Base-by-base conservation (phyloP, 371 early-diverging fungal genomes). In the Choanephora cucurbitarum region DNA sequence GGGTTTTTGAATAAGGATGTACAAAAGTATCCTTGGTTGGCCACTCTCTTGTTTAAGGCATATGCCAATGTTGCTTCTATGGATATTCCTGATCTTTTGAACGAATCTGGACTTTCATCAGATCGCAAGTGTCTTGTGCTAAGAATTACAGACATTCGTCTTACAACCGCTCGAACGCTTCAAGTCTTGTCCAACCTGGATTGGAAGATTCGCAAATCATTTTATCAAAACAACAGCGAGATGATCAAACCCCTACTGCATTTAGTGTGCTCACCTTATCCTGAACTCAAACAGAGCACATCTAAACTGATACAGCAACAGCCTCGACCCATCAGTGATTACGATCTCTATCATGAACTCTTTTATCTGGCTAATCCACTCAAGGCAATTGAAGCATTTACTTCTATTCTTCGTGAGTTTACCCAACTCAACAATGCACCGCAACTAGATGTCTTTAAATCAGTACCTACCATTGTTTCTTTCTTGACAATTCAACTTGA, bases 401-500 rank as follows among this genome's bases (percentile, higher is more conserved):
- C 54, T 31, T 37, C 54, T 0, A 37, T 67, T 11, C 24, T 75
- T 32, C 52, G 62, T 17, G 67, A 72, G 19, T 72, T 67, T 54
- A 69, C 60, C 15, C 48, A 58, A 10, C 44, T 71, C 22, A 46
- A 57, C 2, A 60, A 57, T 19, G 55, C 57, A 15, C 22, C 55
- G 5, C 49, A 40, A 5, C 24, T 67, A 0, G 61, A 67, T 24
- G 42, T 58, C 9, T 67, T 70, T 32, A 44, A 57, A 1, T 45
- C 62, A 7, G 63, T 67, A 1, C 55, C 57, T 2, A 37, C 54
- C 14, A n/a, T 62, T 1, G 34, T 28, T 9, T 17, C 52, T 10
- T 62, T 44, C 11, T 39, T 62, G 18, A 37, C 17, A 7, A 24
- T 46, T 10, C 57, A 49, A n/a, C 42, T 48, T 13, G 21, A 54